Conservation (phyloP, 345 rosid species). For the Murraya koenigii region DNA sequence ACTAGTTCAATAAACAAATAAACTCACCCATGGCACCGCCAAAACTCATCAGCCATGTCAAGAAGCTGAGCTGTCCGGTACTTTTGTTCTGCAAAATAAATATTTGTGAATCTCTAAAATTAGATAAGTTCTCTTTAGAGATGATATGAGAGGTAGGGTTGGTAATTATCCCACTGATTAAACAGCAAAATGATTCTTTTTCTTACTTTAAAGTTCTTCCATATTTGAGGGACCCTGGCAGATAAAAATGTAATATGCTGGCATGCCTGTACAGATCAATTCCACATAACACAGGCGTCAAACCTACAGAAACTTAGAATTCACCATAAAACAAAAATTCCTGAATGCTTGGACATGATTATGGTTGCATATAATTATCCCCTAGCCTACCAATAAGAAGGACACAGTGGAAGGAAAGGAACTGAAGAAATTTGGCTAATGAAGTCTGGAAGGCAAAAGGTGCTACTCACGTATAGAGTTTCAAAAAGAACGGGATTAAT, state of each 20-base stretch:
- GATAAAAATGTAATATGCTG: constrained; percentile 92
- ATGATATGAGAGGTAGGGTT: background rate
- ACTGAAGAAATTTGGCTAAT: constrained; percentile 4
- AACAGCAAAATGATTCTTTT: constrained; percentile 1
- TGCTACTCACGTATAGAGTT: constrained; percentile 76
- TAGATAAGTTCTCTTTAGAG: background rate
- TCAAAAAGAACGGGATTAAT: constrained; percentile 83
- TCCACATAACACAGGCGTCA: constrained; percentile 1
- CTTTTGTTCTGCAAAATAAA: constrained; percentile 66
- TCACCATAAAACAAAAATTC: background rate
- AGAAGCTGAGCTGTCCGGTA: constrained; percentile 91
- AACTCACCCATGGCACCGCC: constrained; percentile 74
- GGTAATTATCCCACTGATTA: background rate
- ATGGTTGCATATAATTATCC: background rate
- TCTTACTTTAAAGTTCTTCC: constrained; percentile 82
- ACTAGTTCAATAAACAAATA: background rate
- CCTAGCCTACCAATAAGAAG: background rate
- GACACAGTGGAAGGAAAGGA: background rate
- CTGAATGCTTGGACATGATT: background rate
- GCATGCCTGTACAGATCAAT: constrained; percentile 61
- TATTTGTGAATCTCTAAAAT: constrained; percentile 2
- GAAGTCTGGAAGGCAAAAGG: background rate
- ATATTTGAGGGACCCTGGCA: constrained; percentile 94
- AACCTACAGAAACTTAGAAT: background rate
- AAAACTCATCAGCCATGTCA: constrained; percentile 78